Base-by-base conservation (phyloP, 495 filamentous ascomycete species). In the Aspergillus saccharolyticus region DNA sequence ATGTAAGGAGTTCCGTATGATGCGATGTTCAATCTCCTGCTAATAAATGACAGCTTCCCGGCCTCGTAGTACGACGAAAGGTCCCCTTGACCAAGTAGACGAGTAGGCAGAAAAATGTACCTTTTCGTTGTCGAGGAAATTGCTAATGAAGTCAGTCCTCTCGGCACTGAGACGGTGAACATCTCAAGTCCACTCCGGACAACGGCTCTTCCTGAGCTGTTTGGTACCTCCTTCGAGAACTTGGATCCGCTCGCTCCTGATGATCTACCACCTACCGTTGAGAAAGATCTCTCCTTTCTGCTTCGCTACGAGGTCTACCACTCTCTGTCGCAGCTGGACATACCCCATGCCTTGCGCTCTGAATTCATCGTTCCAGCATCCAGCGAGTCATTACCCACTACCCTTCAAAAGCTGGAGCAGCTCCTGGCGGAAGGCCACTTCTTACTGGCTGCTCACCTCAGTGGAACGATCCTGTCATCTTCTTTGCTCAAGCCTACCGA, bases 241-340 rank as follows among this genome's bases (percentile, higher is more conserved):
- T 54, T 75, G 52, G 72, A 75, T 22, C 69, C 67, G 20, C 60
- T 69, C 18, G 65, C 66, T 45, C 71, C 65, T 28, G 71, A 70
- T 51, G 70, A 71, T 52, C 63, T 73, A 55, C 68, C 68, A 45
- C 62, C 68, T 53, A 61, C 70, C 14, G 54, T 74, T 25, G 73
- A 77, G 42, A 89, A 88, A 65, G 89, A 96, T 72, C 87, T 94
- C 63, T 83, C 82, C 47, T 93, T 85, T 70, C 83, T 96, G 56
- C 80, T 91, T 18, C 80, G 84, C 33, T 89, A 89, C 2, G 83
- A 86, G 59, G 85, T 89, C 59, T 97, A 88, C 77, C 93, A 94
- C 71, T 83, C 85, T 2, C 79, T 95, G 25, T 83, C 86, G 2
- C 80, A 85, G 0, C 74, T 83, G 22, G 77, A 85, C 62, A 78